A percentile compares a stretch with the other conserved stretches of the same genome.
phyloP scores from a whole-genome alignment of 2,329 filamentous ascomycete species.

The Bipolaris victoriae region DNA sequence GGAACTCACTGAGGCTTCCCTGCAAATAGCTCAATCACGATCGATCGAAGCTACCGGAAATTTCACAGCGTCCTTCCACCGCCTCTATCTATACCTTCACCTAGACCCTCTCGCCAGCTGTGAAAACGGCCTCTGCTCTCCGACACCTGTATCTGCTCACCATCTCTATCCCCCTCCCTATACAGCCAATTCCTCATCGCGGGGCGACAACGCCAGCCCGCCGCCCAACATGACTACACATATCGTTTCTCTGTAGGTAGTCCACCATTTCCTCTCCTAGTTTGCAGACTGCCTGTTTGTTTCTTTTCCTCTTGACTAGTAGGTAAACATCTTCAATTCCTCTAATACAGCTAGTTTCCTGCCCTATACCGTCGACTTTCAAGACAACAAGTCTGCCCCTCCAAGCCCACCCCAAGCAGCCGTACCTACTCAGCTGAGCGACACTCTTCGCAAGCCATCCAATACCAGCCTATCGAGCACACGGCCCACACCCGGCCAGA shows the following conservation, averaged over 20 bases:
- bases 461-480: conserved; percentile 15
- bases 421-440: conserved; percentile 38
- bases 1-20: conserved; percentile 8
- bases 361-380: conserved; percentile 89
- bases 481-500: conserved; percentile 7
- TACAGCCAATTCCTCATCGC: conserved; percentile 6
- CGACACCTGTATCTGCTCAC: conserved; percentile 2
- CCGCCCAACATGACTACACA: conserved; percentile 61
- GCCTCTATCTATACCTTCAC: conserved; percentile 12
- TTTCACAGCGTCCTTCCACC: conserved; percentile 14
- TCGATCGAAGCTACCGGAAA: conserved; percentile 21
- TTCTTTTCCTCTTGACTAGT: neutral
- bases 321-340: neutral
- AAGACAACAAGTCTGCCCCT: conserved; percentile 55
- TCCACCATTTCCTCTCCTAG: neutral
- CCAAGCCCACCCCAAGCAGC: conserved; percentile 33
- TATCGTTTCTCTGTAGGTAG: conserved; percentile 63
- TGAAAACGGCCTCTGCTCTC: conserved; percentile 1
- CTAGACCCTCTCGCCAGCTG: neutral
- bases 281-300: neutral
- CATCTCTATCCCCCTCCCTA: conserved; percentile 11
- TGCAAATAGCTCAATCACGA: conserved; percentile 8
- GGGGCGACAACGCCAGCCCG: conserved; percentile 10
- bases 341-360: conserved; percentile 70
- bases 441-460: conserved; percentile 59